Conservation (phyloP, 306 rosid genomes). For the Rosa rugosa region DNA sequence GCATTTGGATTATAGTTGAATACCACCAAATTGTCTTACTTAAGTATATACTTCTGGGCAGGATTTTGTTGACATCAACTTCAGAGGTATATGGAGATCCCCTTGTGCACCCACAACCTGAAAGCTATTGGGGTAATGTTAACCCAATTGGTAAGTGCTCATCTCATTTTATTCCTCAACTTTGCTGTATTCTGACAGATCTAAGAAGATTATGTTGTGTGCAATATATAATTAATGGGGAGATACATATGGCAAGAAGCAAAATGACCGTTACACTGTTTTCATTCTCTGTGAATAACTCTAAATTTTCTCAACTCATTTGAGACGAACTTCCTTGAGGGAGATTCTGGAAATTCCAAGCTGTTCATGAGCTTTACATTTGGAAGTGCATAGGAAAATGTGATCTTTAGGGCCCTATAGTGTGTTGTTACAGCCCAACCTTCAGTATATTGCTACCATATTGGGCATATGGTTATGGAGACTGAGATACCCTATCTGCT, state of each 20-base stretch:
- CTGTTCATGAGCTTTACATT: neutral
- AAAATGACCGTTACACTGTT: neutral
- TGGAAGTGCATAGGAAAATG: neutral
- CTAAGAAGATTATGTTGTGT: conserved; percentile 9
- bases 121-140: conserved; percentile 96
- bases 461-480: neutral
- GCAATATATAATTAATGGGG: neutral
- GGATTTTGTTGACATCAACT: conserved; percentile 96
- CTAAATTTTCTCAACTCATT: neutral
- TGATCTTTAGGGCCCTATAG: neutral
- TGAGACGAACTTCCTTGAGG: neutral
- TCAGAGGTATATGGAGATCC: conserved; percentile 99
- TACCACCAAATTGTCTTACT: conserved; percentile 26
- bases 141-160: conserved; percentile 85
- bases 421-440: neutral
- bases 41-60: conserved; percentile 33
- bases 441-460: neutral
- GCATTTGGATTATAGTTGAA: conserved; percentile 3
- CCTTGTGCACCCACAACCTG: conserved; percentile 89
- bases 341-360: conserved; percentile 4
- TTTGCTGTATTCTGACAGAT: conserved; percentile 17
- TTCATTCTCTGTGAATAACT: neutral
- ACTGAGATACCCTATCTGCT: neutral
- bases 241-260: conserved; percentile 13
- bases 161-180: conserved; percentile 25